Conservation (phyloP, 805 yeast genomes). For the Schizosaccharomyces octosporus region DNA sequence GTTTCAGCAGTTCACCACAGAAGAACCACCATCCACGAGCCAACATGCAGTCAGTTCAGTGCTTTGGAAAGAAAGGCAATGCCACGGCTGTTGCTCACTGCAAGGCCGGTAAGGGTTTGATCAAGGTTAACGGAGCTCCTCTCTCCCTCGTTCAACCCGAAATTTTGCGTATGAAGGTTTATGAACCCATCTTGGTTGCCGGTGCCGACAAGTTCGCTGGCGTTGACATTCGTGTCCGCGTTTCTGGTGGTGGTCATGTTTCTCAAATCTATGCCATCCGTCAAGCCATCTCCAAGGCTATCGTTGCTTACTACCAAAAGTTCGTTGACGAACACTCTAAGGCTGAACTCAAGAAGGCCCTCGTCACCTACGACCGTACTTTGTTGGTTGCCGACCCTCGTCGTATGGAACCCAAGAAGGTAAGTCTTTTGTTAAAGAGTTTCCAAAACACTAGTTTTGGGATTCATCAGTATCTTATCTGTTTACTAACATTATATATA, state of each 20-base stretch:
- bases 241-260: conserved; percentile 99
- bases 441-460: not conserved
- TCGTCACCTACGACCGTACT: conserved; percentile 95
- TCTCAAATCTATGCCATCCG: conserved; percentile 99
- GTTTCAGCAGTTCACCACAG: not conserved
- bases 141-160: conserved; percentile 98
- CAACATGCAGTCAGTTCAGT: conserved; percentile 1
- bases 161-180: conserved; percentile 96
- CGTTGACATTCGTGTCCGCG: conserved; percentile 96
- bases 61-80: conserved; percentile 99
- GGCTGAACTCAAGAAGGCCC: conserved; percentile 97
- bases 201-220: conserved; percentile 96
- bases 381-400: conserved; percentile 97
- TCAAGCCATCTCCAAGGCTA: conserved; percentile 98
- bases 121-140: conserved; percentile 98
- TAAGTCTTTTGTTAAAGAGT: not conserved
- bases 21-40: conserved; percentile 1
- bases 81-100: conserved; percentile 98
- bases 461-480: not conserved
- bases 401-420: conserved; percentile 99
- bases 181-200: conserved; percentile 95
- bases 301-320: conserved; percentile 98
- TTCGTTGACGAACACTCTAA: conserved; percentile 97
- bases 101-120: conserved; percentile 86
- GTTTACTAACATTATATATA: not conserved